Base-by-base conservation (phyloP, 2,329 filamentous ascomycete genomes). In the Venturiaceae sp. region DNA sequence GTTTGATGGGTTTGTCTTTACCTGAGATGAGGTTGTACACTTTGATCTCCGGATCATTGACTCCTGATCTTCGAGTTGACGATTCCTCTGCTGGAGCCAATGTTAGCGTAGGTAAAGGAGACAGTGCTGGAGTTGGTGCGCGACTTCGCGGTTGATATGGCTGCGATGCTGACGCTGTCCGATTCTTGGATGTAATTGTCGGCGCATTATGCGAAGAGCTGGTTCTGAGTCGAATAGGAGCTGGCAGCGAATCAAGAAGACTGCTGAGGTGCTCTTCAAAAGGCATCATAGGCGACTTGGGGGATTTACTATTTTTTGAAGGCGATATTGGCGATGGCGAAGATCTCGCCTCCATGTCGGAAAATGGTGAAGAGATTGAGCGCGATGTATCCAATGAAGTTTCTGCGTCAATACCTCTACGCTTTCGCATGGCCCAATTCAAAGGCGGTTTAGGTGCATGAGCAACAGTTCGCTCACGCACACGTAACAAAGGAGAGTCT, bases 11-110 rank as follows among this genome's bases (percentile, higher is more conserved):
- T 13, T 90, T 83, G 63, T 94, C 86, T 59, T 89, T 89, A 36
- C 87, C 90, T 19, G 87, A 85, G 14, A 90, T 90, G 37, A 99
- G 81, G 72, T 97, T 92, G 66, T 97, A 99, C 2, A 96, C 80
- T 70, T 92, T 91, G 67, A 96, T 92, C 61, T 92, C 92, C 55
- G 75, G 72, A 57, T 77, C 75, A 34, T 61, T 61, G 39, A 66
- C 63, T 23, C 65, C 63, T 46, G 66, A 68, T 55, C 62, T 65
- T 61, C 74, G 63, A 34, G 68, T 66, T 50, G 67, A 66, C 16
- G 63, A 66, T 56, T 60, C 64, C 19, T 53, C 53, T 8, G 53
- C 58, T 6, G 58, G 58, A 16, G 58, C 58, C 19, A 54, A 21
- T 52, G 46, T 44, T 44, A 61, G 41, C 44, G 50, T 46, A 28